phyloP scores from a whole-genome alignment of 352 stramenopile genomes.

The Globisporangium perplexum region DNA sequence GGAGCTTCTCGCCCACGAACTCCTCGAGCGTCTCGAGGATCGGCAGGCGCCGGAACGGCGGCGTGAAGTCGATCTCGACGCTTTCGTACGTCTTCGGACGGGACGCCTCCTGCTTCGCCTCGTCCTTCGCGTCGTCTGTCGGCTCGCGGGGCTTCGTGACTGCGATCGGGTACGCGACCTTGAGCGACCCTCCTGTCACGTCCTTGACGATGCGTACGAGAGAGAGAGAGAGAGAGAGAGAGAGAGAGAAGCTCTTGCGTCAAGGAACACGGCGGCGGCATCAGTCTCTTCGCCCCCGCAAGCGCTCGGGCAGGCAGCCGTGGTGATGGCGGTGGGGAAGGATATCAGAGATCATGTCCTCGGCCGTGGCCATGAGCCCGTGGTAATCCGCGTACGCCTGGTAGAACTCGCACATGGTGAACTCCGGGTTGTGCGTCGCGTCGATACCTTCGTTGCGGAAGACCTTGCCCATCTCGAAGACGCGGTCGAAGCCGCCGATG shows the following conservation, averaged over 20 bases:
- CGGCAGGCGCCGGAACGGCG: slow-evolving; percentile 95
- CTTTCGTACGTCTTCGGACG: slow-evolving; percentile 11
- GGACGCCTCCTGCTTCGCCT: slow-evolving; percentile 3
- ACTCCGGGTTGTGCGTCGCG: slow-evolving; percentile 98
- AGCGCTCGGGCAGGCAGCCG: no score
- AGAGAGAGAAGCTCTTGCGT: not conserved
- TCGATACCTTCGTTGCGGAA: slow-evolving; percentile 98
- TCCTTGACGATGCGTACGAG: slow-evolving; percentile 92
- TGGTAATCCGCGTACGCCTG: slow-evolving; percentile 99
- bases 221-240: slow-evolving; percentile 2
- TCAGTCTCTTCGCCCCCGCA: no score
- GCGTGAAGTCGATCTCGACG: slow-evolving; percentile 97
- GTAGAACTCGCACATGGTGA: slow-evolving; percentile 99
- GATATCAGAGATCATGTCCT: slow-evolving; percentile 94
- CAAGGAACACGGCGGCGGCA: slow-evolving; percentile 1
- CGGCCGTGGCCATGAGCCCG: slow-evolving; percentile 97
- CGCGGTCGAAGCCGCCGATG: slow-evolving; percentile 95
- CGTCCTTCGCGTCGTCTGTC: slow-evolving; percentile 10
- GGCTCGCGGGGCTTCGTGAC: slow-evolving; percentile 17
- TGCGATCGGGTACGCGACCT: slow-evolving; percentile 93
- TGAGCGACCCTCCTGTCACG: slow-evolving; percentile 91
- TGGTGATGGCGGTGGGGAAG: slow-evolving; percentile 6
- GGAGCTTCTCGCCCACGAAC: slow-evolving; percentile 63
- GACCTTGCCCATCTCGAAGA: slow-evolving; percentile 98
- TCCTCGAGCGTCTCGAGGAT: slow-evolving; percentile 96